Conservation (phyloP, 257 asterid species). For the Scutellaria baicalensis region DNA sequence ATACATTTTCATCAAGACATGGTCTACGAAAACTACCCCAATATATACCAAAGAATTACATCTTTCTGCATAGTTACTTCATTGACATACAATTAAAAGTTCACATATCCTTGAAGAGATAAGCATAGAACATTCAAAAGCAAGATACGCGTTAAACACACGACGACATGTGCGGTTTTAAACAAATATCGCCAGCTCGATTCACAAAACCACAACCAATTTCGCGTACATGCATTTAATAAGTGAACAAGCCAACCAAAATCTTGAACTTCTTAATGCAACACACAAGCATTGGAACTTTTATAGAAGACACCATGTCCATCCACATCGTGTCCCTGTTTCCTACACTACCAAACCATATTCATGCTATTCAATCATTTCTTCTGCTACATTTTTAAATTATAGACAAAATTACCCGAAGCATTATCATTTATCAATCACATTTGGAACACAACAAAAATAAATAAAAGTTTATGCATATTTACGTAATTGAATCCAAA, state of each 20-base stretch:
- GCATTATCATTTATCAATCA: neutral
- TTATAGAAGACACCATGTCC: neutral
- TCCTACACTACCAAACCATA: neutral
- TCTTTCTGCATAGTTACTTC: neutral
- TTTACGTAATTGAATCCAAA: constrained; percentile 1
- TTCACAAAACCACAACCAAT: neutral
- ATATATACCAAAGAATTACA: neutral
- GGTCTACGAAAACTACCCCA: neutral
- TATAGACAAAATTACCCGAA: neutral
- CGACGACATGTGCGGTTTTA: neutral
- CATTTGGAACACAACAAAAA: neutral
- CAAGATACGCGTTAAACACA: neutral
- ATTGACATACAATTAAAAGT: neutral
- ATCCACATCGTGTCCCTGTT: neutral
- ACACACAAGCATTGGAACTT: neutral
- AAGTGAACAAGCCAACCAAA: neutral
- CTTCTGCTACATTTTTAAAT: neutral
- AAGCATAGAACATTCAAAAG: neutral
- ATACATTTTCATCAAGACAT: neutral
- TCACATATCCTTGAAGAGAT: neutral
- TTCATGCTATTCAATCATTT: neutral
- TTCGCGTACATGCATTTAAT: neutral
- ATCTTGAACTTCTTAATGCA: neutral
- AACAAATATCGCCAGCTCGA: constrained; percentile 1
- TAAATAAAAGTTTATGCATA: neutral